Evolutionary conservation across 2,329 filamentous ascomycete species (phyloP).

Genomic region (Talaromyces sp.): DNA sequence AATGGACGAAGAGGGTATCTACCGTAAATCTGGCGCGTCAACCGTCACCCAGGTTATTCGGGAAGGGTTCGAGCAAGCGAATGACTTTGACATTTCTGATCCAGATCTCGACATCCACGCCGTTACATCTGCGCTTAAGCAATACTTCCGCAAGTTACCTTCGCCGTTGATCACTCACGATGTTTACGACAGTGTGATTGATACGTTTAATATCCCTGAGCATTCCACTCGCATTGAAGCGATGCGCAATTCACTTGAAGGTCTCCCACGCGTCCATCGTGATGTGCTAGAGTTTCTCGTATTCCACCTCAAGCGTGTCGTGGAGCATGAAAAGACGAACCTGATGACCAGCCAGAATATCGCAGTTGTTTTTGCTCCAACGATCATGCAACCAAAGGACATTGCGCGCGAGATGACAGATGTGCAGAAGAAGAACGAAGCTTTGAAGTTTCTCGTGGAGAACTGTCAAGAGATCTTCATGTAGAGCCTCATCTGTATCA

Average conservation of each 20-base stretch:
- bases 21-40: conserved; percentile 92
- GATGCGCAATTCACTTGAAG: conserved; percentile 70
- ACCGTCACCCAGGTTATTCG: conserved; percentile 87
- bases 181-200: conserved; percentile 84
- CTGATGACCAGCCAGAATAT: conserved; percentile 96
- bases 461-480: conserved; percentile 79
- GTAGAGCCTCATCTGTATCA: conserved; percentile 24
- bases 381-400: conserved; percentile 88
- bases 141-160: conserved; percentile 93
- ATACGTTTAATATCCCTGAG: conserved; percentile 63
- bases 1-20: conserved; percentile 97
- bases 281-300: conserved; percentile 92
- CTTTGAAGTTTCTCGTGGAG: conserved; percentile 90
- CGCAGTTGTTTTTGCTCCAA: conserved; percentile 95
- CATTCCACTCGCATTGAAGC: conserved; percentile 67
- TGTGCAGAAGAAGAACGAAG: conserved; percentile 88
- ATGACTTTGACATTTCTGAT: conserved; percentile 87
- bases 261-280: conserved; percentile 77
- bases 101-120: conserved; percentile 92
- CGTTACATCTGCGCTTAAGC: conserved; percentile 91
- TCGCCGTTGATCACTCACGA: conserved; percentile 87
- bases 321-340: conserved; percentile 78
- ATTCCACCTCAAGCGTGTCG: conserved; percentile 87
- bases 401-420: conserved; percentile 95
- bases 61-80: conserved; percentile 83